phyloP scores from a whole-genome alignment of 306 rosid species.

The Malus sylvestris region DNA sequence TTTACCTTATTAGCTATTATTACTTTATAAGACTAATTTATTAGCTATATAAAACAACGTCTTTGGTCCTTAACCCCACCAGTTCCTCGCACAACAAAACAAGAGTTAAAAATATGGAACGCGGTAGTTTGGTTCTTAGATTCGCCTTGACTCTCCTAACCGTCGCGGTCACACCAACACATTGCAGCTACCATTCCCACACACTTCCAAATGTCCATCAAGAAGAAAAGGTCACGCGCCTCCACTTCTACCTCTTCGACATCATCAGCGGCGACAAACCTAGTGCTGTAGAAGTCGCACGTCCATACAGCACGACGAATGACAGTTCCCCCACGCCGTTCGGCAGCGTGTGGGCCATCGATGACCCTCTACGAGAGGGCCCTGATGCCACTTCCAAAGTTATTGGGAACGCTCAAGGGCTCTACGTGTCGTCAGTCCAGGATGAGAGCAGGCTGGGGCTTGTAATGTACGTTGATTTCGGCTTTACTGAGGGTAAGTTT shows the following conservation, averaged over 20 bases:
- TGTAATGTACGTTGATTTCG: conserved; percentile 26
- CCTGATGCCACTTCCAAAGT: conserved; percentile 20
- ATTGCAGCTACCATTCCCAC: conserved; percentile 16
- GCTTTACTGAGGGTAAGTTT: conserved; percentile 26
- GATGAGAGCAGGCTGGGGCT: neutral
- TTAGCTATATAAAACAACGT: neutral
- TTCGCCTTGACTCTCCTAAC: conserved; percentile 2
- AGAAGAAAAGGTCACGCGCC: conserved; percentile 30
- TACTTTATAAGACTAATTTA: too few relatives aligned
- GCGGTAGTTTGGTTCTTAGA: neutral
- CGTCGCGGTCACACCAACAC: conserved; percentile 4
- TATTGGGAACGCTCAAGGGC: conserved; percentile 36
- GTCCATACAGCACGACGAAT: neutral
- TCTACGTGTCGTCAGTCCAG: conserved; percentile 26
- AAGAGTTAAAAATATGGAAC: conserved; percentile 9
- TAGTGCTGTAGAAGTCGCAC: conserved; percentile 17
- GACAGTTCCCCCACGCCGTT: conserved; percentile 23
- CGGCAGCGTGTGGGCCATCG: conserved; percentile 28
- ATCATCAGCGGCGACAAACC: conserved; percentile 33
- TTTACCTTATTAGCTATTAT: too few relatives aligned
- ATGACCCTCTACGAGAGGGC: conserved; percentile 26
- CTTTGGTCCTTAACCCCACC: too few relatives aligned
- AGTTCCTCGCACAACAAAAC: neutral
- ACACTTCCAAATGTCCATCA: neutral
- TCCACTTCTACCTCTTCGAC: conserved; percentile 42